Conservation (phyloP, 306 rosid species). For the Dicorynia guianensis region DNA sequence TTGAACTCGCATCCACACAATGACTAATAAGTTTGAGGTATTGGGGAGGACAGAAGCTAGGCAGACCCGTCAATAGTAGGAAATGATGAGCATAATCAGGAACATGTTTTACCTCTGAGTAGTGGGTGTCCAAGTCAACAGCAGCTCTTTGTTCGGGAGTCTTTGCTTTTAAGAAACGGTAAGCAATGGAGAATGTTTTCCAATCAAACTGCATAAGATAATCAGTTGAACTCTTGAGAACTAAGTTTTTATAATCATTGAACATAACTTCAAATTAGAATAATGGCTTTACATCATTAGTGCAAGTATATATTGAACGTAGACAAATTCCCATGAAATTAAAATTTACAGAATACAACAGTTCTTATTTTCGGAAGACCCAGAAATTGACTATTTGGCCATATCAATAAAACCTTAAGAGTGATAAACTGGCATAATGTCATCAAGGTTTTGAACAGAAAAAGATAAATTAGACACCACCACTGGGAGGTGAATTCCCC, state of each 20-base stretch:
- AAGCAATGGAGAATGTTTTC: slow-evolving; percentile 71
- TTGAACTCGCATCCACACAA: background rate
- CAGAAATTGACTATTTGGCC: background rate
- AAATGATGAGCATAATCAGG: slow-evolving; percentile 34
- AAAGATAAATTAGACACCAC: background rate
- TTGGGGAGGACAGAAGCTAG: slow-evolving; percentile 5
- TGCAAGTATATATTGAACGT: slow-evolving; percentile 1
- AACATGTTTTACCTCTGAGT: slow-evolving; percentile 66
- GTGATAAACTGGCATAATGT: background rate
- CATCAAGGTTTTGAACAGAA: background rate
- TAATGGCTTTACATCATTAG: background rate
- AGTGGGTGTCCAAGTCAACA: slow-evolving; percentile 98
- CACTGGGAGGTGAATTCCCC: background rate
- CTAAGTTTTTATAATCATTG: background rate
- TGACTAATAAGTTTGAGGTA: background rate
- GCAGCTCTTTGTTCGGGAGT: slow-evolving; percentile 96
- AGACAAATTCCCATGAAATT: background rate
- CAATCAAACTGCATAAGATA: slow-evolving; percentile 68
- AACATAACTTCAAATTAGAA: background rate
- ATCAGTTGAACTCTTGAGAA: slow-evolving; percentile 6
- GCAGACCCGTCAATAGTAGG: slow-evolving; percentile 21
- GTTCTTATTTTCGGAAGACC: background rate
- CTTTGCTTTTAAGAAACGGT: slow-evolving; percentile 86
- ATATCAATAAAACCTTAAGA: background rate
- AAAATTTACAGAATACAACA: background rate